phyloP scores from a whole-genome alignment of 805 yeast genomes.

The Torulaspora microellipsoides region DNA sequence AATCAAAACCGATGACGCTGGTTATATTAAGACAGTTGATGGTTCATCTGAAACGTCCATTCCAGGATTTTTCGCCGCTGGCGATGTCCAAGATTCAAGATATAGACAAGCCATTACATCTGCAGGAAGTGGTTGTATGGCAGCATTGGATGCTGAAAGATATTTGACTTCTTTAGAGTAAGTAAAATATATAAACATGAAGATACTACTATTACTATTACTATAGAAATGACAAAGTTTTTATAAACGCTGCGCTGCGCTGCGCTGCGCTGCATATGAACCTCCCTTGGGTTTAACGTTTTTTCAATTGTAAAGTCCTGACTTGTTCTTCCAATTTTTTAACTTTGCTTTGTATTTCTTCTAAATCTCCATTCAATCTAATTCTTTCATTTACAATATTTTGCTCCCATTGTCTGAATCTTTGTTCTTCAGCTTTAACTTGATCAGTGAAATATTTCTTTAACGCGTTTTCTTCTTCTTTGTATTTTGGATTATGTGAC shows the following conservation, averaged over 20 bases:
- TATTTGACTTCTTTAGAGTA: constrained; percentile 59
- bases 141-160: constrained; percentile 92
- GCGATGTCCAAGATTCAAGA: constrained; percentile 95
- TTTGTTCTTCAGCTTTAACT: constrained; percentile 91
- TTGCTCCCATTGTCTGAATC: constrained; percentile 98
- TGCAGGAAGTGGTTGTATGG: constrained; percentile 99
- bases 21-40: constrained; percentile 85
- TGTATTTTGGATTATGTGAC: constrained; percentile 83
- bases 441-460: constrained; percentile 95
- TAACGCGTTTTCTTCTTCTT: constrained; percentile 92
- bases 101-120: constrained; percentile 99
- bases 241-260: not conserved
- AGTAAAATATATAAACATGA: constrained; percentile 2
- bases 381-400: constrained; percentile 93
- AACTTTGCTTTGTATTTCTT: constrained; percentile 75
- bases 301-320: constrained; percentile 53
- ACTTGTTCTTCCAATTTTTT: constrained; percentile 73
- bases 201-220: constrained; percentile 1
- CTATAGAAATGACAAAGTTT: not conserved
- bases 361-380: constrained; percentile 88
- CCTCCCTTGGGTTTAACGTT: constrained; percentile 35
- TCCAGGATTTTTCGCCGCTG: constrained; percentile 94
- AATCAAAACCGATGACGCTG: constrained; percentile 78
- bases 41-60: constrained; percentile 85
- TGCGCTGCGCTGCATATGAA: not conserved